phyloP scores from a whole-genome alignment of 2,329 filamentous ascomycete species.

The Peltaster fructicola region DNA sequence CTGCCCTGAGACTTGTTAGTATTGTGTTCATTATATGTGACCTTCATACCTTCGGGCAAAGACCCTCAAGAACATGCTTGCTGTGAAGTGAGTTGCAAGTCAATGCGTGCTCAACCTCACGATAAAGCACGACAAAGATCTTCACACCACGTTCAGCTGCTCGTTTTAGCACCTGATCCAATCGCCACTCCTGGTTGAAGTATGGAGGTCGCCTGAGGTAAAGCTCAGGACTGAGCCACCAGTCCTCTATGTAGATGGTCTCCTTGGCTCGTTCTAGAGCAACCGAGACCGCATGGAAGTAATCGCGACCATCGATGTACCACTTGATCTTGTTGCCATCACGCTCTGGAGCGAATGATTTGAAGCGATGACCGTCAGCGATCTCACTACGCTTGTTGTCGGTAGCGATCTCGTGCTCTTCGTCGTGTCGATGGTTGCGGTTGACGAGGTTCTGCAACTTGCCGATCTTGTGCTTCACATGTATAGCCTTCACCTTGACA shows the following conservation, averaged over 20 bases:
- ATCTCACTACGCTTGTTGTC: slow-evolving; percentile 64
- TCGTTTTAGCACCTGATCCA: slow-evolving; percentile 76
- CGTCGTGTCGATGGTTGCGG: slow-evolving; percentile 77
- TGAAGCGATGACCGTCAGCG: slow-evolving; percentile 58
- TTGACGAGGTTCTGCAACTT: slow-evolving; percentile 59
- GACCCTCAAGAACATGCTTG: slow-evolving; percentile 61
- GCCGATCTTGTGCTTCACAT: slow-evolving; percentile 44
- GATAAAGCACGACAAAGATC: slow-evolving; percentile 86
- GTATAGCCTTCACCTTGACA: slow-evolving; percentile 33
- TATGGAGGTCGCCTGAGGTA: slow-evolving; percentile 74
- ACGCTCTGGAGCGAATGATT: slow-evolving; percentile 78
- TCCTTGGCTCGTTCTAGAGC: slow-evolving; percentile 83
- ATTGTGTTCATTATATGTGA: no score
- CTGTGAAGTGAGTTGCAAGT: slow-evolving; percentile 90
- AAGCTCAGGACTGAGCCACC: slow-evolving; percentile 86
- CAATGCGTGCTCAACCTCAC: slow-evolving; percentile 47
- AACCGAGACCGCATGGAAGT: slow-evolving; percentile 81
- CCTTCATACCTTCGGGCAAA: slow-evolving; percentile 81
- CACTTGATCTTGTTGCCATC: slow-evolving; percentile 75
- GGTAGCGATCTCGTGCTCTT: slow-evolving; percentile 70
- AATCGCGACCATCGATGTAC: slow-evolving; percentile 92
- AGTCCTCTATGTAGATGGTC: slow-evolving; percentile 88
- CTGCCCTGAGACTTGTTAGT: no score
- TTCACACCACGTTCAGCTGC: slow-evolving; percentile 85
- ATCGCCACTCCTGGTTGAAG: slow-evolving; percentile 64